Evolutionary conservation across 495 filamentous ascomycete genomes (phyloP).

Genomic region (Annulohypoxylon maeteangense): DNA sequence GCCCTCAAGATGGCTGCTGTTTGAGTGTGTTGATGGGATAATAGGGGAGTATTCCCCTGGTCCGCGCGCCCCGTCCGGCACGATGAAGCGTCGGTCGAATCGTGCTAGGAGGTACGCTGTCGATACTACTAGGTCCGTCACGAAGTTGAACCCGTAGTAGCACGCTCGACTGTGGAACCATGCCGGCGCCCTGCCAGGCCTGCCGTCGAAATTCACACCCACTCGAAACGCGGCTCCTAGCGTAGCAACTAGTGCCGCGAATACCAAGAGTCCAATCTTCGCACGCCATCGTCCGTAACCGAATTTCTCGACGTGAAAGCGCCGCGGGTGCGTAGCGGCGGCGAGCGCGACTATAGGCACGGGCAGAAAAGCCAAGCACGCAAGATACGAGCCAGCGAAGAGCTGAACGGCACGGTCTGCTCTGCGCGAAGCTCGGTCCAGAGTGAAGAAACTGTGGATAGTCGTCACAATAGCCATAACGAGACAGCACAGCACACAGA

Average conservation of each 20-base stretch:
- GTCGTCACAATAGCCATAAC: constrained; percentile 74
- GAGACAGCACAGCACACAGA: constrained; percentile 68
- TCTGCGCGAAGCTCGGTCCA: constrained; percentile 51
- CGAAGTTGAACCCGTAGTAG: constrained; percentile 85
- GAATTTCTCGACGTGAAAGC: constrained; percentile 69
- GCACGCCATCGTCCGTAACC: constrained; percentile 72
- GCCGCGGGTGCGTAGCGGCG: constrained; percentile 58
- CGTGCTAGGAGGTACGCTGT: constrained; percentile 69
- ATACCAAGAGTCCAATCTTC: constrained; percentile 72
- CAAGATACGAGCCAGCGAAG: constrained; percentile 72
- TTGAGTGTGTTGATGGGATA: constrained; percentile 11
- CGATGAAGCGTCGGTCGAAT: constrained; percentile 77
- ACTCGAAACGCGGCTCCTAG: constrained; percentile 77
- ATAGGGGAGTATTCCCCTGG: constrained; percentile 53
- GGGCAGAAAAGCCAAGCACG: constrained; percentile 79
- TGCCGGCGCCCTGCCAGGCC: constrained; percentile 65
- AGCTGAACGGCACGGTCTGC: constrained; percentile 73
- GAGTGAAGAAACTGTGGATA: constrained; percentile 74
- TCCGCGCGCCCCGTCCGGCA: constrained; percentile 64
- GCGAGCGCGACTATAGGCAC: constrained; percentile 68
- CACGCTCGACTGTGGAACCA: constrained; percentile 75
- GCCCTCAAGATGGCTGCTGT: constrained; percentile 18
- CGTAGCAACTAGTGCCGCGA: constrained; percentile 65
- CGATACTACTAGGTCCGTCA: constrained; percentile 75
- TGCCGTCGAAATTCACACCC: constrained; percentile 65